Percentiles rank a stretch among this genome's conserved stretches.
phyloP scores from a whole-genome alignment of 345 rosid species.

The Lepidium sativum region DNA sequence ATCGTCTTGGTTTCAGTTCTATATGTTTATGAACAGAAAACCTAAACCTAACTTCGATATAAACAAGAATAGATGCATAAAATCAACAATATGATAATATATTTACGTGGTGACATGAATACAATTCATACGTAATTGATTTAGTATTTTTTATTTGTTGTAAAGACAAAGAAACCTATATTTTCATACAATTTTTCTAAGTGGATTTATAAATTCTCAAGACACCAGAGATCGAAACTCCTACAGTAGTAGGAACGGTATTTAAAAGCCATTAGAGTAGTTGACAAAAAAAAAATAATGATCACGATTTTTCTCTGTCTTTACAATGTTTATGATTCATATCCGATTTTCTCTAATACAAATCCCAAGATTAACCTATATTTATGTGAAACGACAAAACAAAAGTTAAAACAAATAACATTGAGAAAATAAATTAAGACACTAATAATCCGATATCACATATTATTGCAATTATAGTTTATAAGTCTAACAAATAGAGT shows the following conservation, averaged over 20 bases:
- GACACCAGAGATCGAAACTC: too few relatives aligned
- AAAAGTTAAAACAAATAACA: not conserved
- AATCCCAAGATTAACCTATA: not conserved
- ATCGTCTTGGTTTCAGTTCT: not conserved
- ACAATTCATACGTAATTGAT: constrained; percentile 1
- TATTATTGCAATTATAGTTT: not conserved
- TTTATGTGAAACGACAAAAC: not conserved
- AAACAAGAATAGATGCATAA: constrained; percentile 1
- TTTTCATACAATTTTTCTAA: too few relatives aligned
- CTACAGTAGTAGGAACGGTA: too few relatives aligned
- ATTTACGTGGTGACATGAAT: not conserved
- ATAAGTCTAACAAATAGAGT: too few relatives aligned
- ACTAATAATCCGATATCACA: not conserved
- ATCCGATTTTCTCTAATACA: constrained; percentile 2
- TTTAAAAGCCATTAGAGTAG: too few relatives aligned
- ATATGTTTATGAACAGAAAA: not conserved
- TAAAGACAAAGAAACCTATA: too few relatives aligned
- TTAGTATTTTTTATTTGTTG: constrained; percentile 11
- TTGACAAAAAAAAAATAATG: too few relatives aligned
- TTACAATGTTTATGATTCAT: constrained; percentile 18
- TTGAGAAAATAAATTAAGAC: not conserved
- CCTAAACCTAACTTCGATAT: not conserved
- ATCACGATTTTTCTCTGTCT: constrained; percentile 12
- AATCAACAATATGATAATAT: not conserved
- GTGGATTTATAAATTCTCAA: too few relatives aligned